phyloP scores from a whole-genome alignment of 1,284 basidiomycete genomes.

The Albatrellus sp. region DNA sequence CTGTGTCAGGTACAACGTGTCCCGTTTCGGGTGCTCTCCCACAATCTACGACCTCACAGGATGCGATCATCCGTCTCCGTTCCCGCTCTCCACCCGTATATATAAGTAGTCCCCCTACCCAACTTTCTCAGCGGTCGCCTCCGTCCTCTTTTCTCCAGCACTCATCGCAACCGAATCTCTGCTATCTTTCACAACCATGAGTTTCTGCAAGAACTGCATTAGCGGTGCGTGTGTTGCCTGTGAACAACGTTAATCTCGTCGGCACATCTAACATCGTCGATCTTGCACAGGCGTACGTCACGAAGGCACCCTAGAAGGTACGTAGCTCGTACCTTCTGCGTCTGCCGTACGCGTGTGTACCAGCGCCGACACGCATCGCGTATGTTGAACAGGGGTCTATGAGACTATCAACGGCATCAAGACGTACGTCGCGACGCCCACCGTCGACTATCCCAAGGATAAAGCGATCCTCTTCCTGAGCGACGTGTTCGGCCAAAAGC shows the following conservation, averaged over 20 bases:
- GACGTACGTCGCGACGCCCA: conserved; percentile 36
- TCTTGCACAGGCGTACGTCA: conserved; percentile 35
- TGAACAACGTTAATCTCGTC: no score
- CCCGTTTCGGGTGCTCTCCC: no score
- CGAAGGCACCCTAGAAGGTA: conserved; percentile 40
- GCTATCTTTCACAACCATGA: conserved; percentile 22
- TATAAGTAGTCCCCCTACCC: no score
- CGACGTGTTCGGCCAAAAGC: conserved; percentile 56
- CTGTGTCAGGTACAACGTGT: no score
- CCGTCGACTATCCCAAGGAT: conserved; percentile 35
- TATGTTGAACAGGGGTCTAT: conserved; percentile 23
- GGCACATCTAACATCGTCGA: no score
- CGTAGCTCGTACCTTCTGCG: conserved; percentile 1
- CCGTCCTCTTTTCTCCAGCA: no score
- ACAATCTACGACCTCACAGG: no score
- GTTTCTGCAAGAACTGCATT: conserved; percentile 40
- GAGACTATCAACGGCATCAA: conserved; percentile 35
- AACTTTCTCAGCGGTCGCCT: no score
- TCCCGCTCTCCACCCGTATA: no score
- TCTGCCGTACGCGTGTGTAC: background rate
- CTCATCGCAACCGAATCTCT: background rate
- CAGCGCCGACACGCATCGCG: background rate
- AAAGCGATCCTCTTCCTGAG: conserved; percentile 46
- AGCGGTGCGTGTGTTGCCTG: conserved; percentile 20
- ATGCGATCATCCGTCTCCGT: no score